Evolutionary conservation across 345 rosid genomes (phyloP), one percentile per base, ranked within the genome.

Genomic region (Cochlearia excelsa): DNA sequence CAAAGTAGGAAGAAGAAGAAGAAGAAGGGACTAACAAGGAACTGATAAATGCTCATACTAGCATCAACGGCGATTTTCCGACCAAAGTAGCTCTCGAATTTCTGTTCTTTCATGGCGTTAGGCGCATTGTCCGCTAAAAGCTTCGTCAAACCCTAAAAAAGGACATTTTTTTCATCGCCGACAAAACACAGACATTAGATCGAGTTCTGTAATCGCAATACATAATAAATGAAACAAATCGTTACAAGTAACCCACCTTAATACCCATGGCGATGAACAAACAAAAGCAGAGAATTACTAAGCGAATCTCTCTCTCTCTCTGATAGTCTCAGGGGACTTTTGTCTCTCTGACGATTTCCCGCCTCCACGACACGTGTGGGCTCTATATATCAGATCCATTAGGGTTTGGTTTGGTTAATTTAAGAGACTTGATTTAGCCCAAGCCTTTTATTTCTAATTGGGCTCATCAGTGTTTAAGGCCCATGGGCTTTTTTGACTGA

Each of bases 21-120:
- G 43, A 57, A 7, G 2, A 30, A 48, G 3, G 26, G 35, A 77
- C 87, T 11, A 31, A 83, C 99, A 23, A 93, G 95, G 76, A 92
- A 89, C 72, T 93, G 99, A 67, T 93, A 89, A 46, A 89, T 93
- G 85, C 97, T 93, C 97, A 93, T 89, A 91, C 99, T 87, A 51
- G 99, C 97, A 59, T 93, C 99, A 38, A 93, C 78, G 26, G 97
- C 94, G 8, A 89, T 89, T 76, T 89, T 87, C 37, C 99, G 84
- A 56, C 99, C 97, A 23, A 93, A 93, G 55, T 75, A 93, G 78
- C 87, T 83, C 75, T 89, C 91, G 54, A 89, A 87, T 68, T 89
- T 93, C 71, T 89, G 91, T 72, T 86, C 99, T 74, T 93, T 93
- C 97, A 87, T 87, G 42, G 80, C 74, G 52, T 70, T 83, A 1